phyloP scores from a whole-genome alignment of 2,329 filamentous ascomycete genomes.

The Trichocomaceae sp. region DNA sequence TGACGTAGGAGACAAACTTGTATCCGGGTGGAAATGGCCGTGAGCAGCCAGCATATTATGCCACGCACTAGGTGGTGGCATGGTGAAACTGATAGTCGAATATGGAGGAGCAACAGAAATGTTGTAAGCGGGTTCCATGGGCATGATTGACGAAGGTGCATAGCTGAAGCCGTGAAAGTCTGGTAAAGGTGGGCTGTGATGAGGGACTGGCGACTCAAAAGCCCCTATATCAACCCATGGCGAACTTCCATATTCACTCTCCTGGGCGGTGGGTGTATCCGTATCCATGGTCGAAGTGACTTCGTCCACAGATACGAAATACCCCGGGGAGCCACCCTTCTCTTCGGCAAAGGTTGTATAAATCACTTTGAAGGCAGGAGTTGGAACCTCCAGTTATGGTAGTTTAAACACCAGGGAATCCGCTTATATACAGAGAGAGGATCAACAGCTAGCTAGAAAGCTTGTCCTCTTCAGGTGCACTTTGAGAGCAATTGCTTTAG shows the following conservation, averaged over 20 bases:
- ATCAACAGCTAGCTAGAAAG: not conserved
- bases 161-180: conserved; percentile 63
- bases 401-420: not conserved
- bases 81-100: conserved; percentile 60
- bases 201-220: conserved; percentile 44
- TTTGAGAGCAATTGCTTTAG: conserved; percentile 4
- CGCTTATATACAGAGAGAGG: not conserved
- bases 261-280: conserved; percentile 38
- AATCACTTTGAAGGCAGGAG: conserved; percentile 1
- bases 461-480: conserved; percentile 7
- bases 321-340: conserved; percentile 29
- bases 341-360: conserved; percentile 2
- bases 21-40: conserved; percentile 55
- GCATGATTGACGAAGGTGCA: conserved; percentile 54
- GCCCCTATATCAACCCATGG: conserved; percentile 42
- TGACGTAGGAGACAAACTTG: conserved; percentile 53
- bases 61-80: conserved; percentile 58
- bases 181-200: conserved; percentile 63
- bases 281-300: conserved; percentile 38
- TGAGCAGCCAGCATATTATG: conserved; percentile 76
- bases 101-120: conserved; percentile 54
- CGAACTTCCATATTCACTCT: conserved; percentile 38
- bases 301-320: conserved; percentile 33
- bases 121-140: conserved; percentile 50
- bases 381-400: not conserved